phyloP scores from a whole-genome alignment of 2,329 filamentous ascomycete species.

The Penicillium sp. region DNA sequence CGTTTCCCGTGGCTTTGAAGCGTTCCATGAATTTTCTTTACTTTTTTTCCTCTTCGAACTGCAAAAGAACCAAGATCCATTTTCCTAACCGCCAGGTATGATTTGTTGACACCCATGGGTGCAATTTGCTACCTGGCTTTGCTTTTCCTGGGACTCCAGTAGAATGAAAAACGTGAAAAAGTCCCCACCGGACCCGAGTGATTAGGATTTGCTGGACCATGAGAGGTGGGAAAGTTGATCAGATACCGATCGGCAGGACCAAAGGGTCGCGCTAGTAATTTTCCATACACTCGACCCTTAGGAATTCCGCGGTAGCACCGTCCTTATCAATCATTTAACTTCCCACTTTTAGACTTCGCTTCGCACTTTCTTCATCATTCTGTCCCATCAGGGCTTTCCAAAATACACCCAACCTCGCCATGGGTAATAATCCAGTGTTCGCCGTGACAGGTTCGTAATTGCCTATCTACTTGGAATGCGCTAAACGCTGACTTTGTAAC shows the following conservation, averaged over 20 bases:
- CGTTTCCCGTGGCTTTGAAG: not conserved
- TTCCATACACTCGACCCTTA: slow-evolving; percentile 3
- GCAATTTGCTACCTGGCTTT: not conserved
- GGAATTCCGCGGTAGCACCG: not conserved
- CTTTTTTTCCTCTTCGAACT: not conserved
- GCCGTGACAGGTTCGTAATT: slow-evolving; percentile 3
- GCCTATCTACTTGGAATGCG: not conserved
- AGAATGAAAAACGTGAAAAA: not conserved
- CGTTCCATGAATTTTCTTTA: not conserved
- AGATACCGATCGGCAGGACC: slow-evolving; percentile 6
- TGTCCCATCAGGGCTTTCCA: not conserved
- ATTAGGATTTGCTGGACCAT: not conserved
- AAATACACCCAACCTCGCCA: not conserved
- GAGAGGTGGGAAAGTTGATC: slow-evolving; percentile 1
- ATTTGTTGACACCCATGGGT: not conserved
- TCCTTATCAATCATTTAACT: slow-evolving; percentile 14
- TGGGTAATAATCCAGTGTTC: slow-evolving; percentile 24
- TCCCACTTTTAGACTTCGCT: not conserved
- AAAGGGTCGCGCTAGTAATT: slow-evolving; percentile 9
- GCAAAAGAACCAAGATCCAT: not conserved
- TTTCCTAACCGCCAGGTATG: not conserved
- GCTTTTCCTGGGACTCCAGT: not conserved
- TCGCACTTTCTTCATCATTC: not conserved
- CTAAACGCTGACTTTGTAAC: not conserved
- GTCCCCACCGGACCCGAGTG: too few relatives aligned